Percentiles rank a stretch among this genome's conserved stretches.
Evolutionary conservation across 768 basidiomycete genomes (phyloP).

Genomic region (Trametopsis cervina): DNA sequence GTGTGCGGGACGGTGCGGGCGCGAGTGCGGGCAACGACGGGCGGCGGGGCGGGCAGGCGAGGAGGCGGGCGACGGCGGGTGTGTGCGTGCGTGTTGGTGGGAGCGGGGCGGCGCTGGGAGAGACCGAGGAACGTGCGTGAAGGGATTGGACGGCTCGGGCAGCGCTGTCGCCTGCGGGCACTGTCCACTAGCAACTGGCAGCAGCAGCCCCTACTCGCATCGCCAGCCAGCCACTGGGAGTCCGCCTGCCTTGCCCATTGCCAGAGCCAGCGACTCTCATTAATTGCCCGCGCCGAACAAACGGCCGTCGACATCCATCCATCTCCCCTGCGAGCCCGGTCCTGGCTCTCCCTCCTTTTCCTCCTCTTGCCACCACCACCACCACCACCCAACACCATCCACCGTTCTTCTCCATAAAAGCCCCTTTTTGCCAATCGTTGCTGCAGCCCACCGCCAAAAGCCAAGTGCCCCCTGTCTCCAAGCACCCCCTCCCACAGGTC

Average conservation of each 20-base stretch:
- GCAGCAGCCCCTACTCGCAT: too few species aligned
- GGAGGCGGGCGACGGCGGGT: slow-evolving; percentile 4
- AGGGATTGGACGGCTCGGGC: slow-evolving; percentile 22
- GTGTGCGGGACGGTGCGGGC: neutral
- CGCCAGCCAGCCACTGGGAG: neutral
- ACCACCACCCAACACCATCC: too few species aligned
- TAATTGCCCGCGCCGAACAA: too few species aligned
- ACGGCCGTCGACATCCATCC: too few species aligned
- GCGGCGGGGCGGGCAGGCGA: neutral
- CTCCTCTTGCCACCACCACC: too few species aligned
- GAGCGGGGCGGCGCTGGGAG: slow-evolving; percentile 15
- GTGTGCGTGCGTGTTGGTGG: slow-evolving; percentile 7
- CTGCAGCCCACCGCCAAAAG: too few species aligned
- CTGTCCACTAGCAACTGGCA: too few species aligned
- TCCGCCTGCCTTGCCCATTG: slow-evolving; percentile 10
- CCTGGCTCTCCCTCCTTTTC: too few species aligned
- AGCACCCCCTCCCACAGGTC: slow-evolving; percentile 11
- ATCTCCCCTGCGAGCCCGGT: too few species aligned
- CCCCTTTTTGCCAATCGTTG: too few species aligned
- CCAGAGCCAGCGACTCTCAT: neutral
- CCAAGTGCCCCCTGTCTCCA: too few species aligned
- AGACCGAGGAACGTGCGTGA: slow-evolving; percentile 52
- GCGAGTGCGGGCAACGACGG: neutral
- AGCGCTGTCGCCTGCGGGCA: slow-evolving; percentile 4
- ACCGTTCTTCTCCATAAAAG: too few species aligned